These are phyloP conservation scores for Phylloporus sp. DNA, from an alignment of 1,284 basidiomycete species.

Conservation along the genomic window DNA sequence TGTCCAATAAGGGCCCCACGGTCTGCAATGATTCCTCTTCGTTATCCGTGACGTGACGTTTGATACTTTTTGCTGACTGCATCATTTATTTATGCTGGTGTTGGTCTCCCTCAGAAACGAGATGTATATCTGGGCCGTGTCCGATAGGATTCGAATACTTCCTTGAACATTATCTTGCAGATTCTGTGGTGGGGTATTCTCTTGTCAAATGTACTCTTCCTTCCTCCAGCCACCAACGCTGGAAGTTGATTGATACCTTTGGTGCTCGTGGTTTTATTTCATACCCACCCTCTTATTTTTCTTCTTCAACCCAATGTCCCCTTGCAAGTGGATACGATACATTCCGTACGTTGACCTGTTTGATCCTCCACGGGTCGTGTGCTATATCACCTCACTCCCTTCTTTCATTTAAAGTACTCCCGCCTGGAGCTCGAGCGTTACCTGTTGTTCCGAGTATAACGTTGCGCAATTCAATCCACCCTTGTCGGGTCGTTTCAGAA, in stretches of 20 bases:
- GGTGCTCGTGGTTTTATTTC: constrained; percentile 12
- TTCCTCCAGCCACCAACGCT: constrained; percentile 3
- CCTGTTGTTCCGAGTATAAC: constrained; percentile 7
- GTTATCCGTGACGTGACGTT: constrained; percentile 1
- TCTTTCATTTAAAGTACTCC: constrained; percentile 2
- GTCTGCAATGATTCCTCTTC: neutral
- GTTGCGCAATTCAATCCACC: constrained; percentile 4
- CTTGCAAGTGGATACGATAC: constrained; percentile 1
- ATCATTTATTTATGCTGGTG: constrained; percentile 1
- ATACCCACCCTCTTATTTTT: constrained; percentile 22
- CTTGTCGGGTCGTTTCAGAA: neutral
- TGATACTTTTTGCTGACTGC: neutral
- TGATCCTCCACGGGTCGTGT: neutral
- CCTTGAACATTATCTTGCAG: neutral
- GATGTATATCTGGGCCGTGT: constrained; percentile 23
- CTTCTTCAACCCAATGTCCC: neutral
- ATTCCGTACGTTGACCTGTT: neutral
- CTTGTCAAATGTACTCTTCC: constrained; percentile 5
- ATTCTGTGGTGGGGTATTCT: constrained; percentile 3
- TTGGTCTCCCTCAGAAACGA: constrained; percentile 6
- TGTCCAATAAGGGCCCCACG: constrained; percentile 6
- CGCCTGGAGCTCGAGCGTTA: constrained; percentile 25
- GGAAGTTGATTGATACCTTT: constrained; percentile 28
- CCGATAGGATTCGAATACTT: constrained; percentile 4
- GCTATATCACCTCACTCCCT: neutral